Conservation (phyloP, 106 monocot genomes). For the Allium fistulosum region DNA sequence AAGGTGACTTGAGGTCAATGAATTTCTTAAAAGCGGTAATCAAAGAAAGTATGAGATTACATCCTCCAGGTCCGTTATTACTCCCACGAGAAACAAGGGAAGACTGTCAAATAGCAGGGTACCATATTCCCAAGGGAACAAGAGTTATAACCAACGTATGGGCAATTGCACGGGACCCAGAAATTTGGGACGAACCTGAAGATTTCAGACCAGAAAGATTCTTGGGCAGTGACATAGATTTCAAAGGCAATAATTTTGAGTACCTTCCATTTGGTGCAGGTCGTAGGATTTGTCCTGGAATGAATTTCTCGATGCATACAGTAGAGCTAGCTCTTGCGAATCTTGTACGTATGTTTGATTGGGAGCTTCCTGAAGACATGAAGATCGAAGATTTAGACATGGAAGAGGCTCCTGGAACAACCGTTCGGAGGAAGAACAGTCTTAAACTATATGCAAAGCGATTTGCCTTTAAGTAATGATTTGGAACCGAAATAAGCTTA, state of each 20-base stretch:
- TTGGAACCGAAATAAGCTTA: no score
- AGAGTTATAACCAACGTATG: no score
- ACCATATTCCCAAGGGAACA: constrained; percentile 3
- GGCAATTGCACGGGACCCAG: no score
- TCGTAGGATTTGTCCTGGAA: constrained; percentile 9
- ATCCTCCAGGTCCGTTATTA: constrained; percentile 19
- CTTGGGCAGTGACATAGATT: no score
- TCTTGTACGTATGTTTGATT: constrained; percentile 1
- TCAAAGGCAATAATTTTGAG: no score
- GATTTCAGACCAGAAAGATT: no score
- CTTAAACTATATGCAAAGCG: neutral
- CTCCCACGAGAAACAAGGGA: constrained; percentile 17
- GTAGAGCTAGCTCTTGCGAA: constrained; percentile 7
- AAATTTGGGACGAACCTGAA: no score
- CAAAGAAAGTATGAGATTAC: constrained; percentile 3
- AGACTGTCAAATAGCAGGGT: constrained; percentile 11
- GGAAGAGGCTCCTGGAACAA: neutral
- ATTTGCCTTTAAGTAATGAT: no score
- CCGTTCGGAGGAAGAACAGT: neutral
- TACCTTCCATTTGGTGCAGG: constrained; percentile 7
- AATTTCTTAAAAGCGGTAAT: constrained; percentile 13
- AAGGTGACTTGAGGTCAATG: constrained; percentile 6
- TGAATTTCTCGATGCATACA: neutral
- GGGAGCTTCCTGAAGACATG: neutral
- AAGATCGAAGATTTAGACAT: neutral